phyloP scores from a whole-genome alignment of 106 monocot genomes.

The Xerophyta viscosa region DNA sequence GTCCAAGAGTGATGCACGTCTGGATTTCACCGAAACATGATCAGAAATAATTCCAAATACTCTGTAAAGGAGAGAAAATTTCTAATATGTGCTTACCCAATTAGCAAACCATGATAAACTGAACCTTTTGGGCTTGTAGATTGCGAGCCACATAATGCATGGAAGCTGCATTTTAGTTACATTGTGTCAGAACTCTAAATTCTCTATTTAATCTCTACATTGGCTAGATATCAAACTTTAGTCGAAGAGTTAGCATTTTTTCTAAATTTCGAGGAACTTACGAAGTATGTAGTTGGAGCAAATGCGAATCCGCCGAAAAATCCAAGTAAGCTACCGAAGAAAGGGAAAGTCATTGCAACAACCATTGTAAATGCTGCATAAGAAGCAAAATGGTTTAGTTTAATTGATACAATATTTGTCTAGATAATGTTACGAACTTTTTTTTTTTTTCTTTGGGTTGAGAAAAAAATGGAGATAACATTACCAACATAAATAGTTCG shows the following conservation, averaged over 20 bases:
- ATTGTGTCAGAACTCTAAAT: neutral
- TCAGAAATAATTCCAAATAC: no score
- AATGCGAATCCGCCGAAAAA: slow-evolving; percentile 34
- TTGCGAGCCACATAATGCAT: slow-evolving; percentile 71
- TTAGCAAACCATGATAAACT: slow-evolving; percentile 53
- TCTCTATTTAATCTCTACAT: no score
- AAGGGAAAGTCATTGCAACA: slow-evolving; percentile 17
- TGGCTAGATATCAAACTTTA: no score
- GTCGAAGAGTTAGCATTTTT: no score
- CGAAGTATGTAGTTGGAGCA: slow-evolving; percentile 30
- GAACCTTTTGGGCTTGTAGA: slow-evolving; percentile 50
- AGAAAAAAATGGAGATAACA: neutral
- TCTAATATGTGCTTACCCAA: slow-evolving; percentile 43
- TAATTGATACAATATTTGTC: neutral
- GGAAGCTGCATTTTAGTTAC: slow-evolving; percentile 50
- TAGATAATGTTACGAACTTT: neutral
- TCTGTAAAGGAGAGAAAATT: no score
- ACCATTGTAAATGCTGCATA: slow-evolving; percentile 23
- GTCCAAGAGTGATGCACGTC: slow-evolving; percentile 42
- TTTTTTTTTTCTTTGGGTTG: no score
- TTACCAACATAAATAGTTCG: slow-evolving; percentile 22
- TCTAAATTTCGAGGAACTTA: neutral
- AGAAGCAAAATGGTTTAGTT: neutral
- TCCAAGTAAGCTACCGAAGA: slow-evolving; percentile 23
- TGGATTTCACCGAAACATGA: slow-evolving; percentile 9